Base-by-base conservation (phyloP, 2,329 filamentous ascomycete genomes). In the Metarhizium anisopliae region DNA sequence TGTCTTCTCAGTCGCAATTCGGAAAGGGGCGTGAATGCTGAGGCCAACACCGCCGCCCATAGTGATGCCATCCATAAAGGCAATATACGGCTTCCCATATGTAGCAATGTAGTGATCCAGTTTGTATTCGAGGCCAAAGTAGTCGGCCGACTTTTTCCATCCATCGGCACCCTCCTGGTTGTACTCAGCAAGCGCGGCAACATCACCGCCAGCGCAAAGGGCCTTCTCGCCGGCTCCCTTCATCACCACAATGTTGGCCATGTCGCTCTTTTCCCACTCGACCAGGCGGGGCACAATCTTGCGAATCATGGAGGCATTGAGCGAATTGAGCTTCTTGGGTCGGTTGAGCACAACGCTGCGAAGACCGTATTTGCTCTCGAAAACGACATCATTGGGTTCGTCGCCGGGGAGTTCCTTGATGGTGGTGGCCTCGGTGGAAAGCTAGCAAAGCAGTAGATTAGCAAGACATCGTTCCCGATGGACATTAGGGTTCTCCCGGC, bases 41-140 rank as follows among this genome's bases (percentile, higher is more conserved):
- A 99, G 81, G 6, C 94, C 94, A 54, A 97, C 94, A 62, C 94
- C 94, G 55, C 94, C 94, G 55, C 94, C 94, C 94, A 99, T 99
- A 53, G 95, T 99, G 70, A 96, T 89, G 58, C 94, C 94, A 67
- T 99, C 94, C 86, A 99, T 95, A 68, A 97, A 88, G 36, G 94
- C 89, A 53, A 99, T 84, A 67, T 94, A 95, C 0, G 94, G 94
- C 76, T 96, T 99, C 59, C 77, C 70, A 75, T 96, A 96, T 42
- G 92, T 96, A 25, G 94, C 89, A 68, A 99, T 96, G 63, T 93
- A 79, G 73, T 99, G 94, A 70, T 99, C 89, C 60, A 99, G 85
- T 75, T 90, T 87, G 79, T 97, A 99, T 85, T 99, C 95, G 56
- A 94, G 85, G 13, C 77, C 90, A 70, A 99, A 99, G 78, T 95